Conservation (phyloP, 257 asterid species). For the Linderniella brevidens region DNA sequence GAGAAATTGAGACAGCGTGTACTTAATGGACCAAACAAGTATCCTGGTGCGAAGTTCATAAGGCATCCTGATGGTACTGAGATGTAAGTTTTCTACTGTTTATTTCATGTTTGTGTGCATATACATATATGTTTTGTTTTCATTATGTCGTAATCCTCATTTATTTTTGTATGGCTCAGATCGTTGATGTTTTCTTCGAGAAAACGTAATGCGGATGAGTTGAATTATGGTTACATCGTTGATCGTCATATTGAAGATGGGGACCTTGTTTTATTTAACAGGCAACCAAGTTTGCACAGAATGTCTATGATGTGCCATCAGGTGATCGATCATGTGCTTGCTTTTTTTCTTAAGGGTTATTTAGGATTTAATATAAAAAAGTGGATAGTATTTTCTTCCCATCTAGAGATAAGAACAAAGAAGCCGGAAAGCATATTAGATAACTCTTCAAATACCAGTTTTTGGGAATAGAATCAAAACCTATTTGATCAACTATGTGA, state of each 20-base stretch:
- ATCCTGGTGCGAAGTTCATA: conserved; percentile 85
- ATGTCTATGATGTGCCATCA: conserved; percentile 95
- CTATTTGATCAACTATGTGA: too few species aligned
- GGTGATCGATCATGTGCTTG: conserved; percentile 25
- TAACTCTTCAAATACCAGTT: too few species aligned
- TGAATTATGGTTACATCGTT: conserved; percentile 69
- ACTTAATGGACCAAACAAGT: conserved; percentile 82
- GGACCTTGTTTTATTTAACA: conserved; percentile 63
- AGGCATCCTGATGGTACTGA: conserved; percentile 58
- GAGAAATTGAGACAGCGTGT: conserved; percentile 87
- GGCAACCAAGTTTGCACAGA: conserved; percentile 96
- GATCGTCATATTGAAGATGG: conserved; percentile 92
- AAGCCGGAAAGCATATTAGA: too few species aligned
- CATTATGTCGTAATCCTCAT: not conserved
- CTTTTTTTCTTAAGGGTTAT: too few species aligned
- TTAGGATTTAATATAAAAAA: too few species aligned
- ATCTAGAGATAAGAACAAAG: too few species aligned
- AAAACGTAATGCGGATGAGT: conserved; percentile 65
- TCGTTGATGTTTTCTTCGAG: conserved; percentile 35
- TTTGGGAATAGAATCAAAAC: too few species aligned
- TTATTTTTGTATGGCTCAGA: conserved; percentile 24
- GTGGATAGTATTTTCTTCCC: too few species aligned
- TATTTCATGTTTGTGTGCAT: not conserved
- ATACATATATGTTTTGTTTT: conserved; percentile 2
- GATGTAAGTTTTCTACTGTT: conserved; percentile 34